These are phyloP conservation scores for Sclerotinia trifoliorum DNA, from an alignment of 2,329 filamentous ascomycete species.

Conservation along the genomic window DNA sequence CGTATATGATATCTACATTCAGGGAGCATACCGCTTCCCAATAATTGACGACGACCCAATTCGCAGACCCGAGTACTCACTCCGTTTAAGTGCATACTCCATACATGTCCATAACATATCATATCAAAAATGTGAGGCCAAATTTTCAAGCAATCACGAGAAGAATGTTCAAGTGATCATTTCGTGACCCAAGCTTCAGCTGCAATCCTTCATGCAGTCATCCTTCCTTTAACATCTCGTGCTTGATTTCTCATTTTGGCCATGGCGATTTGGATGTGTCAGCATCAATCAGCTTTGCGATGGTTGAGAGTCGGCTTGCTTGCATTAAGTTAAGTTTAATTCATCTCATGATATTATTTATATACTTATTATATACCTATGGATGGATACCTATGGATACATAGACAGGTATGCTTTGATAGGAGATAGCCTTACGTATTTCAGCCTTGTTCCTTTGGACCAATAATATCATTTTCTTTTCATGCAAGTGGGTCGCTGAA, in stretches of 20 bases:
- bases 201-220: constrained; percentile 6
- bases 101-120: too few species aligned
- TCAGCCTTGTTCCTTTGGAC: not conserved
- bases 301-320: not conserved
- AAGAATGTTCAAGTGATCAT: constrained; percentile 17
- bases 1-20: too few species aligned
- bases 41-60: constrained; percentile 3
- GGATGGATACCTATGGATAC: too few species aligned
- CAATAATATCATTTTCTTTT: not conserved
- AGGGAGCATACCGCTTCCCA: too few species aligned
- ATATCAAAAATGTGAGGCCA: not conserved
- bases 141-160: not conserved
- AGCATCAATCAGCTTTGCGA: not conserved
- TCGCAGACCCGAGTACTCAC: not conserved
- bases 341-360: not conserved
- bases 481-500: not conserved
- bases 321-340: not conserved
- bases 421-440: not conserved
- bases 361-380: too few species aligned
- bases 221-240: constrained; percentile 7
- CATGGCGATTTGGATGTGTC: not conserved
- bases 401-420: not conserved
- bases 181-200: constrained; percentile 18
- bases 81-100: not conserved
- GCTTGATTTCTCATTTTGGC: constrained; percentile 4